Evolutionary conservation across 176 grass and related monocot species (phyloP), one percentile per base, ranked within the genome.

Genomic region (Dactylis glomerata): DNA sequence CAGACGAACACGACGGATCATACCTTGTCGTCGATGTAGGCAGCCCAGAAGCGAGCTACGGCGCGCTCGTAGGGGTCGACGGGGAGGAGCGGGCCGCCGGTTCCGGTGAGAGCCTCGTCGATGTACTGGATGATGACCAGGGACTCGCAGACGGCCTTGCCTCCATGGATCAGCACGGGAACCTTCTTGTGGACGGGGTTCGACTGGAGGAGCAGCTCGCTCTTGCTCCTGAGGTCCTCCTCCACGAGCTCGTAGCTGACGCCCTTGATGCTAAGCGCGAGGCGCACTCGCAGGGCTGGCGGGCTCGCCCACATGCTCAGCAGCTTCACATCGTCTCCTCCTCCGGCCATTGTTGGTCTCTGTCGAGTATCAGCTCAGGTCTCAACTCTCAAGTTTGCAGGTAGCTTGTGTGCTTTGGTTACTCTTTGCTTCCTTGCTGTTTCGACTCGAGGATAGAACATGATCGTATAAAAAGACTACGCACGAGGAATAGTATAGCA

Each of bases 101-200:
- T 34, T 45, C 59, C 55, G 30, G 23, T 6, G 71, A 92, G 91
- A n/a, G 70, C 87, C 66, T 92, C 90, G 5, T 95, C 88, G 36
- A 95, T 75, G 76, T 95, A 92, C 33, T 95, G 79, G 0, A 95
- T 0, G 63, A 95, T 92, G 63, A 95, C 14, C 1, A n/a, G 26
- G 1, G 93, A 95, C 54, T 91, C 88, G 7, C 75, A 88, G 20
- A 95, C 0, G 32, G 90, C 55, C 81, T 55, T 78, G 20, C 75
- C 88, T 34, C 58, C 38, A 80, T 95, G 93, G 86, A 95, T 83
- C 20, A 95, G 71, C 41, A 92, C 88, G 0, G 93, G 93, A 0
- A 92, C 87, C 79, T 78, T 82, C 1, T 82, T 82, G 82, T 91
- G 51, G 6, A 95, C 83, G 1, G 93, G 93, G 86, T 92, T 95